Conservation (phyloP, 345 rosid genomes). For the Stellera chamaejasme region DNA sequence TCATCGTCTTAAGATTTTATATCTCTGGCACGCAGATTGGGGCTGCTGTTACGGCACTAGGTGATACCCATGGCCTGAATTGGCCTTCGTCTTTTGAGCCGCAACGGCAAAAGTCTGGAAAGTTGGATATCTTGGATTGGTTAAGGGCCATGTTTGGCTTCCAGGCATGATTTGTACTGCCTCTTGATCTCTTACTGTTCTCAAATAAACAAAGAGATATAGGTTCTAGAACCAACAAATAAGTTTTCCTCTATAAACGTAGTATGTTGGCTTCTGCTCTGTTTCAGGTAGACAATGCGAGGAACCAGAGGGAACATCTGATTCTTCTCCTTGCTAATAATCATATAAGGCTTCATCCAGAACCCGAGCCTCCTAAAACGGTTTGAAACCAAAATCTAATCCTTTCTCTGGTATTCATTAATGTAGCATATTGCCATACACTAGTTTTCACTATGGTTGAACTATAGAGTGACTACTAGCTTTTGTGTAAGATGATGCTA, state of each 20-base stretch:
- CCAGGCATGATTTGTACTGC: constrained; percentile 49
- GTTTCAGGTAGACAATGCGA: constrained; percentile 80
- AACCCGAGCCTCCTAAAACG: constrained; percentile 88
- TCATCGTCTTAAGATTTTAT: background rate
- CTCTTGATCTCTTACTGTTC: background rate
- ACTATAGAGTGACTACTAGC: too few species aligned
- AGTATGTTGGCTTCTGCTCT: background rate
- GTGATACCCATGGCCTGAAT: constrained; percentile 76
- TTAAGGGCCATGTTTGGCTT: constrained; percentile 96
- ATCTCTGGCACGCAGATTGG: constrained; percentile 49
- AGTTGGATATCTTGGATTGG: constrained; percentile 93
- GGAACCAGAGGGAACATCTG: constrained; percentile 97
- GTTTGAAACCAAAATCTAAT: constrained; percentile 23
- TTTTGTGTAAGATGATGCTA: too few species aligned
- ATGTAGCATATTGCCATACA: too few species aligned
- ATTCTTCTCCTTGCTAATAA: constrained; percentile 75
- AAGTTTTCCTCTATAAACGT: background rate
- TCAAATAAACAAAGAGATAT: background rate
- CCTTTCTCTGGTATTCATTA: background rate
- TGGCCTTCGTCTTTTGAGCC: constrained; percentile 87
- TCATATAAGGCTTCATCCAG: constrained; percentile 79
- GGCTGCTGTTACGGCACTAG: constrained; percentile 88
- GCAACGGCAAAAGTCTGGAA: constrained; percentile 78
- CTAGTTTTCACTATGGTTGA: too few species aligned
- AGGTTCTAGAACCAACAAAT: background rate